A percentile compares a stretch with the other conserved stretches of the same genome.
phyloP scores from a whole-genome alignment of 495 filamentous ascomycete genomes.

The Staphylotrichum tortipilum region DNA sequence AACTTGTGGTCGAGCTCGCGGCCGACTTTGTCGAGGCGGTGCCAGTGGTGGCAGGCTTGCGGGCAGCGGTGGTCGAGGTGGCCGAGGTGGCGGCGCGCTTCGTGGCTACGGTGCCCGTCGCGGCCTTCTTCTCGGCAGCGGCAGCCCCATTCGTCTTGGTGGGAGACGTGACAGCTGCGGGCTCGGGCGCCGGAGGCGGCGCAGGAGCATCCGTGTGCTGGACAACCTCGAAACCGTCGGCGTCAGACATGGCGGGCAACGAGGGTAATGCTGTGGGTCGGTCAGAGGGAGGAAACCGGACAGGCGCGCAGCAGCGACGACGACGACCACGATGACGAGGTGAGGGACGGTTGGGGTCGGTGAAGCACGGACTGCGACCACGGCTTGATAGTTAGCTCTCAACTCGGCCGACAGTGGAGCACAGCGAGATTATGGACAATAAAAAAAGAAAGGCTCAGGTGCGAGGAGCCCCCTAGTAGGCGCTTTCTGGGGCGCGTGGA shows the following conservation, averaged over 20 bases:
- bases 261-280: background rate
- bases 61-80: slow-evolving; percentile 11
- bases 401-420: too few relatives aligned
- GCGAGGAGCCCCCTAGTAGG: too few relatives aligned
- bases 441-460: background rate
- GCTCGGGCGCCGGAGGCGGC: background rate
- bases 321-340: too few relatives aligned
- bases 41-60: slow-evolving; percentile 12
- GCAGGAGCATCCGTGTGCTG: slow-evolving; percentile 31
- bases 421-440: too few relatives aligned
- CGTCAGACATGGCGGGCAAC: slow-evolving; percentile 37
- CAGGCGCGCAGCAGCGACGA: background rate
- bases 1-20: slow-evolving; percentile 28
- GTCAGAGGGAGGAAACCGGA: background rate
- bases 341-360: too few relatives aligned
- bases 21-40: slow-evolving; percentile 32
- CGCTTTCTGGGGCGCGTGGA: too few relatives aligned
- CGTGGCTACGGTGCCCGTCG: slow-evolving; percentile 13
- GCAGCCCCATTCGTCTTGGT: slow-evolving; percentile 22
- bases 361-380: too few relatives aligned
- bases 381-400: too few relatives aligned
- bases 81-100: slow-evolving; percentile 23
- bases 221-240: slow-evolving; percentile 33
- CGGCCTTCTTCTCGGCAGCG: slow-evolving; percentile 24
- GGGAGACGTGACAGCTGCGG: slow-evolving; percentile 5